phyloP scores from a whole-genome alignment of 2,329 filamentous ascomycete genomes.

The Stachybotrys chartarum region DNA sequence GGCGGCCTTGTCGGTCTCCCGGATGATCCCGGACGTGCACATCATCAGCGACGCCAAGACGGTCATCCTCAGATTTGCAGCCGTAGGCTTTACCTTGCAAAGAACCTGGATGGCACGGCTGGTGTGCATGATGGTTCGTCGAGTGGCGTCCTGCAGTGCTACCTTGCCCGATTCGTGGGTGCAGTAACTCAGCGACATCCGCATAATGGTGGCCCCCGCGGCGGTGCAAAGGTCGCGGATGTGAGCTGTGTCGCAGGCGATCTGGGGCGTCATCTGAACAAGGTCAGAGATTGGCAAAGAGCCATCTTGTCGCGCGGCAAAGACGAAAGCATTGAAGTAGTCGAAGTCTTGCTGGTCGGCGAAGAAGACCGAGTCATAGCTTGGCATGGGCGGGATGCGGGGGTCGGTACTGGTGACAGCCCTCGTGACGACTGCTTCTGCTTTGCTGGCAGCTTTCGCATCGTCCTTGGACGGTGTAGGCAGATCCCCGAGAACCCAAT shows the following conservation, averaged over 20 bases:
- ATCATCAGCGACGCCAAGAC: slow-evolving; percentile 12
- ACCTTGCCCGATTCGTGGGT: slow-evolving; percentile 2
- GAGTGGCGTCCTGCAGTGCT: slow-evolving; percentile 1
- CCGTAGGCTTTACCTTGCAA: neutral
- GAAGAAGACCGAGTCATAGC: slow-evolving; percentile 9
- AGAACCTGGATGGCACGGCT: slow-evolving; percentile 11
- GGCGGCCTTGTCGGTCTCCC: slow-evolving; percentile 10
- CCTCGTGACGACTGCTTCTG: neutral
- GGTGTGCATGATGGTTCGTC: slow-evolving; percentile 9
- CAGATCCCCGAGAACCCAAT: slow-evolving; percentile 1
- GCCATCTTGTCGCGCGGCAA: slow-evolving; percentile 9
- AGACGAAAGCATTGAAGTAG: slow-evolving; percentile 12
- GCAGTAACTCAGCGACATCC: slow-evolving; percentile 6
- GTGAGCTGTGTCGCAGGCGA: slow-evolving; percentile 9
- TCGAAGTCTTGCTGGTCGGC: slow-evolving; percentile 13
- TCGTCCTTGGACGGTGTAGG: neutral
- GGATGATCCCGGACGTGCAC: slow-evolving; percentile 12
- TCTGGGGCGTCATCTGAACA: slow-evolving; percentile 11
- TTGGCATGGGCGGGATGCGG: slow-evolving; percentile 9
- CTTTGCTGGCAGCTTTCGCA: neutral
- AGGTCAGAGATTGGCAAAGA: slow-evolving; percentile 11
- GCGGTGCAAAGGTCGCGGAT: slow-evolving; percentile 13
- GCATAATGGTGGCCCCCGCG: slow-evolving; percentile 7
- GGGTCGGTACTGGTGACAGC: slow-evolving; percentile 1
- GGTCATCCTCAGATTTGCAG: slow-evolving; percentile 6